Evolutionary conservation across 495 filamentous ascomycete genomes (phyloP).

Genomic region (Penicillium malachiteum): DNA sequence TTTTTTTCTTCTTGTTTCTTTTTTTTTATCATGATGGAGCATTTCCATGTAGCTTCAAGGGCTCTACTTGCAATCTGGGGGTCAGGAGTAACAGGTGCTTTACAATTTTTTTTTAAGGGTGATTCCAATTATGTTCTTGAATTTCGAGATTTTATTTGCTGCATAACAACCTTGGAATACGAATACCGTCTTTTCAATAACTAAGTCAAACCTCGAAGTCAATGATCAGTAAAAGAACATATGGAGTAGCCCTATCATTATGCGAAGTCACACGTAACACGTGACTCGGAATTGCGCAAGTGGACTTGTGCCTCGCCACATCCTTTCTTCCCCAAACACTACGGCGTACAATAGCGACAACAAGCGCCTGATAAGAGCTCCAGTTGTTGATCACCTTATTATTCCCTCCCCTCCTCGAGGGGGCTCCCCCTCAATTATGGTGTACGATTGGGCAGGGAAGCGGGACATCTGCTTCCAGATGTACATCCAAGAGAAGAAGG

Average conservation of each 20-base stretch:
- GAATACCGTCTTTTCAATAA: no score
- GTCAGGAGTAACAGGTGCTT: not conserved
- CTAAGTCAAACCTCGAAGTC: no score
- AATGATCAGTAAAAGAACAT: no score
- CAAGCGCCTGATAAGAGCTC: slow-evolving; percentile 33
- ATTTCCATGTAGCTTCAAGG: not conserved
- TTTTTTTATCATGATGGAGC: not conserved
- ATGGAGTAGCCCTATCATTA: no score
- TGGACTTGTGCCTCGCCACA: slow-evolving; percentile 22
- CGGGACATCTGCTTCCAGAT: slow-evolving; percentile 65
- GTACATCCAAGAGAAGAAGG: slow-evolving; percentile 71
- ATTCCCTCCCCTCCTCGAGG: slow-evolving; percentile 27
- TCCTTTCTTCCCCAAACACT: slow-evolving; percentile 18
- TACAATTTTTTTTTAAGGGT: not conserved
- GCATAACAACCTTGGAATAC: no score
- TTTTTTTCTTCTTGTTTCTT: not conserved
- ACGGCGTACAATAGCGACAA: slow-evolving; percentile 45
- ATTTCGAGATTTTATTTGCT: not conserved
- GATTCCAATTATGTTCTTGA: not conserved
- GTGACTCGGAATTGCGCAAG: slow-evolving; percentile 25
- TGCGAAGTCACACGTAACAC: slow-evolving; percentile 6
- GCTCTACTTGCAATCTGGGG: not conserved
- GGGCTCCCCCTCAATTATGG: slow-evolving; percentile 50
- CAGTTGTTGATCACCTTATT: slow-evolving; percentile 12
- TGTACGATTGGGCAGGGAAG: slow-evolving; percentile 74